These are phyloP conservation scores for Xylaria sp. DNA, from an alignment of 2,329 filamentous ascomycete species.

Conservation along the genomic window DNA sequence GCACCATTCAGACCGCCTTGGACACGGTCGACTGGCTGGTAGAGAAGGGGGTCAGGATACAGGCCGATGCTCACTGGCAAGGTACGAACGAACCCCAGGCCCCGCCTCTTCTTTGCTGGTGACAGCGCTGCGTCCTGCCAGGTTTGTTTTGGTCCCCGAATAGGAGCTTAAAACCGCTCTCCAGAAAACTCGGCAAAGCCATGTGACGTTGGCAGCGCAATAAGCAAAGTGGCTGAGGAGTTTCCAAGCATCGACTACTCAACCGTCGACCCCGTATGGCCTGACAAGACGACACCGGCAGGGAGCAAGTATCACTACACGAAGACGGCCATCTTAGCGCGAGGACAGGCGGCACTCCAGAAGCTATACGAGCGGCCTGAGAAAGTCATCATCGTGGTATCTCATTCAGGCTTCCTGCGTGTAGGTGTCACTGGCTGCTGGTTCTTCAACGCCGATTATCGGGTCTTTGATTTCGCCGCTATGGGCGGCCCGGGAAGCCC, in stretches of 20 bases:
- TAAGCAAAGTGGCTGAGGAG: constrained; percentile 55
- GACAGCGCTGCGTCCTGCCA: neutral
- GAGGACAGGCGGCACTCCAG: constrained; percentile 62
- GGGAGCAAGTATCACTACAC: constrained; percentile 63
- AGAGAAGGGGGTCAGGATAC: constrained; percentile 62
- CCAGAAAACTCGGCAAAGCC: constrained; percentile 65
- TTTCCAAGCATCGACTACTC: constrained; percentile 69
- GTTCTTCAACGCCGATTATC: constrained; percentile 72
- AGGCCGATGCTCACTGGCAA: constrained; percentile 72
- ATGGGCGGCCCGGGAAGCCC: constrained; percentile 42
- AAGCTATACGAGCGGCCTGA: constrained; percentile 64
- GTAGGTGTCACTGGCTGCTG: constrained; percentile 63
- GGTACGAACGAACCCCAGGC: constrained; percentile 59
- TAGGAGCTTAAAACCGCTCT: constrained; percentile 23
- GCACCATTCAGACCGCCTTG: constrained; percentile 72
- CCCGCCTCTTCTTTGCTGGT: neutral
- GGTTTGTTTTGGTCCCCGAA: neutral
- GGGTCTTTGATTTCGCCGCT: constrained; percentile 65
- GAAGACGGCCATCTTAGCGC: constrained; percentile 61
- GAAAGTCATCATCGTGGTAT: constrained; percentile 71
- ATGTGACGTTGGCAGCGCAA: constrained; percentile 68
- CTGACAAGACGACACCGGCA: constrained; percentile 66
- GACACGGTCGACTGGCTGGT: constrained; percentile 68
- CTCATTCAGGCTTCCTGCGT: constrained; percentile 72
- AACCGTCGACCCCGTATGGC: constrained; percentile 66